Evolutionary conservation across 1,284 basidiomycete genomes (phyloP).

Genomic region (Microbotryum intermedium): DNA sequence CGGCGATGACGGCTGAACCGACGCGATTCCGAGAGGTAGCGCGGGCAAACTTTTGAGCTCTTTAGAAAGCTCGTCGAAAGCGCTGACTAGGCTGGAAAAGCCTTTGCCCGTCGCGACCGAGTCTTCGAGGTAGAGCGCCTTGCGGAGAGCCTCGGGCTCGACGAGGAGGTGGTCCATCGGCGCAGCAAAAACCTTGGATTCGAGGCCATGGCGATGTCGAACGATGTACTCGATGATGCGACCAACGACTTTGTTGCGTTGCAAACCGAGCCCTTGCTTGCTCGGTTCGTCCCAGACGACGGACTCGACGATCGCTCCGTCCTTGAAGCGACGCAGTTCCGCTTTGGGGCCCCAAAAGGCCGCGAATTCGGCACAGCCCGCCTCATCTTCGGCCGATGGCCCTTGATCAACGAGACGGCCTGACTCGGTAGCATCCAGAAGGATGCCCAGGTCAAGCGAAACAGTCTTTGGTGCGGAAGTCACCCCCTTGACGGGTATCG

Average conservation of each 20-base stretch:
- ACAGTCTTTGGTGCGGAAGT: constrained; percentile 40
- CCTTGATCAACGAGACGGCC: constrained; percentile 81
- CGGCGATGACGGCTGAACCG: constrained; percentile 63
- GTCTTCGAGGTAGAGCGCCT: constrained; percentile 37
- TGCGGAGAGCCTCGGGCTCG: constrained; percentile 32
- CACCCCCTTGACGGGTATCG: not conserved
- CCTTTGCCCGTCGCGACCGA: constrained; percentile 35
- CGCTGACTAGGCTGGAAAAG: constrained; percentile 66
- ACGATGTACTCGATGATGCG: constrained; percentile 69
- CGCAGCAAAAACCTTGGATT: constrained; percentile 46
- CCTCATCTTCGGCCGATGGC: constrained; percentile 57
- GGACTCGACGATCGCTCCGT: constrained; percentile 83
- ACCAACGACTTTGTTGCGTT: constrained; percentile 67
- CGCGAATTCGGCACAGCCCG: constrained; percentile 55
- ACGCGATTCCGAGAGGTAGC: constrained; percentile 71
- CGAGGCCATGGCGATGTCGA: constrained; percentile 61
- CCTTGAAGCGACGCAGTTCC: constrained; percentile 93
- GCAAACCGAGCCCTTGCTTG: constrained; percentile 46
- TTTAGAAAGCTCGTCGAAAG: constrained; percentile 73
- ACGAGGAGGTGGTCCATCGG: constrained; percentile 60
- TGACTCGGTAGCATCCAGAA: constrained; percentile 61
- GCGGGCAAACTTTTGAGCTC: constrained; percentile 62
- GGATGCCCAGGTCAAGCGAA: constrained; percentile 56
- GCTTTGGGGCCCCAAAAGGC: constrained; percentile 86
- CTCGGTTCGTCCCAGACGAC: constrained; percentile 71